Evolutionary conservation across 345 rosid species (phyloP).

Genomic region (Syzygium oleosum): DNA sequence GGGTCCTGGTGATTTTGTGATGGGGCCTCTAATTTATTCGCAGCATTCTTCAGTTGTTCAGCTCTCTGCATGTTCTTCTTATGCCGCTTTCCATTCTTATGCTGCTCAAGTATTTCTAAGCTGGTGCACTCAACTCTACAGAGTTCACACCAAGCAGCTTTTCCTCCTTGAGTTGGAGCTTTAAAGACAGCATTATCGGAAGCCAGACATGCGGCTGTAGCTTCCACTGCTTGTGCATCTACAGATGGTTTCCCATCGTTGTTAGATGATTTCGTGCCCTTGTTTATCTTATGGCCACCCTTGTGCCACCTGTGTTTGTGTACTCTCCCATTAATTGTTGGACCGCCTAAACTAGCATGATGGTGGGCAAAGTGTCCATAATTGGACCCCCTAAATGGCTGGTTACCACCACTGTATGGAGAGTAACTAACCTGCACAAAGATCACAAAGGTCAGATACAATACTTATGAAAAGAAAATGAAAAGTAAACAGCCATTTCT

Average conservation of each 20-base stretch:
- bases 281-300: not conserved
- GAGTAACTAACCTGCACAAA: conserved; percentile 18
- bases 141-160: conserved; percentile 23
- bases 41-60: conserved; percentile 11
- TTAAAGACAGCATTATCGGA: conserved; percentile 1
- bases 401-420: not conserved
- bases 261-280: not conserved
- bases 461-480: not conserved
- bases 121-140: conserved; percentile 27
- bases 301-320: conserved; percentile 1
- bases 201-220: not conserved
- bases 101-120: conserved; percentile 30
- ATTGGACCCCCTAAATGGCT: conserved; percentile 2
- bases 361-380: not conserved
- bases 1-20: not conserved
- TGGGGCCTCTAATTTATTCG: not conserved
- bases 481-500: conserved; percentile 2
- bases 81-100: conserved; percentile 26
- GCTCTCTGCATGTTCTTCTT: conserved; percentile 19
- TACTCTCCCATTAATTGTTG: conserved; percentile 7
- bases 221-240: conserved; percentile 1
- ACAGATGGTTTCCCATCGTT: not conserved
- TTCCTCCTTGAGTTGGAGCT: not conserved
- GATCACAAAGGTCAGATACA: not conserved
- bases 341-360: not conserved